Evolutionary conservation across 2,329 filamentous ascomycete genomes (phyloP).

Genomic region (Aspergillus pseudoglaucus): DNA sequence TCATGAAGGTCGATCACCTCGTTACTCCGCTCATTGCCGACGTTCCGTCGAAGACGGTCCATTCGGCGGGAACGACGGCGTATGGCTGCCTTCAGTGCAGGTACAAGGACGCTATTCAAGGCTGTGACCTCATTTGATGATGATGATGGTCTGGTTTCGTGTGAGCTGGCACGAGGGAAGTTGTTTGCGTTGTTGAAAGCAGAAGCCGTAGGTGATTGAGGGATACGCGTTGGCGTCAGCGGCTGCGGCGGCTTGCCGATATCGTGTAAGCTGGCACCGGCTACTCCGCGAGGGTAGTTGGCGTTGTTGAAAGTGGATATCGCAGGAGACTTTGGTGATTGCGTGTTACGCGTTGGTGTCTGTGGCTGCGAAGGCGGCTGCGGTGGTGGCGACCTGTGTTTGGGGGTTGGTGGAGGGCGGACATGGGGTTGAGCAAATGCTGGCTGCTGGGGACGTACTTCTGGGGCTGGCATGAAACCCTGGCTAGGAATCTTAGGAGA

Average conservation of each 20-base stretch:
- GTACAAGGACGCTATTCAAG: constrained; percentile 83
- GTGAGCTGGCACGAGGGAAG: constrained; percentile 6
- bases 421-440: constrained; percentile 7
- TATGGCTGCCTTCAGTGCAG: constrained; percentile 83
- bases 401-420: constrained; percentile 44
- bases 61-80: constrained; percentile 64
- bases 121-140: constrained; percentile 66
- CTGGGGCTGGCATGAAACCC: constrained; percentile 4
- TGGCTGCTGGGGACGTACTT: constrained; percentile 8
- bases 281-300: constrained; percentile 5
- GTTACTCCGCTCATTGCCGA: constrained; percentile 47
- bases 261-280: constrained; percentile 4
- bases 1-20: constrained; percentile 47
- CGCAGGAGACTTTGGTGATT: constrained; percentile 1
- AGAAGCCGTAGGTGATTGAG: constrained; percentile 2
- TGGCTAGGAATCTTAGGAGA: constrained; percentile 11
- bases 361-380: not conserved
- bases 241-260: constrained; percentile 2
- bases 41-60: constrained; percentile 37
- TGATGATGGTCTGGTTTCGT: constrained; percentile 12
- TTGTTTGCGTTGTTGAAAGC: constrained; percentile 3
- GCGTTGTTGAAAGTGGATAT: constrained; percentile 2
- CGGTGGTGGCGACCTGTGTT: constrained; percentile 46
- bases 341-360: constrained; percentile 3
- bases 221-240: constrained; percentile 6